Evolutionary conservation across 371 early-diverging fungal species (phyloP).

Genomic region (Rhizopus delemar): DNA sequence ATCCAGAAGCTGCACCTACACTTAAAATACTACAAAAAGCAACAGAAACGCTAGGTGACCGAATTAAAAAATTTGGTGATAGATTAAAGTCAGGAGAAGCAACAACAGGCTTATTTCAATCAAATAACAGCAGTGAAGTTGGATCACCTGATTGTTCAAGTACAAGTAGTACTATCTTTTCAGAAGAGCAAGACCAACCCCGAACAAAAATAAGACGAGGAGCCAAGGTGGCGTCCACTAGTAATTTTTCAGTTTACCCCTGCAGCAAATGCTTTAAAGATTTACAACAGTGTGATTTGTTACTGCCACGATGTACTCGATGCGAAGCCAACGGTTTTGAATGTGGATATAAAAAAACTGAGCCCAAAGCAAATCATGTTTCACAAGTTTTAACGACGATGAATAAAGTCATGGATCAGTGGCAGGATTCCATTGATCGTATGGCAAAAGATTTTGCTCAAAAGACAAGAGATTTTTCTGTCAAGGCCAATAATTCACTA

Average conservation of each 20-base stretch:
- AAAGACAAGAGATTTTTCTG: constrained; percentile 26
- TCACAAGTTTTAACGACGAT: constrained; percentile 38
- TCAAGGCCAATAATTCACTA: constrained; percentile 11
- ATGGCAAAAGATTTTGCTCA: constrained; percentile 33
- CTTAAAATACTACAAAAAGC: constrained; percentile 34
- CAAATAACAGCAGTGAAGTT: not conserved
- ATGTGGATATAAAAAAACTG: constrained; percentile 35
- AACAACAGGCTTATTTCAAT: not conserved
- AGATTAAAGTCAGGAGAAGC: constrained; percentile 22
- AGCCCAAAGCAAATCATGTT: constrained; percentile 47
- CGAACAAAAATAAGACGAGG: constrained; percentile 8
- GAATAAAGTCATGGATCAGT: constrained; percentile 47
- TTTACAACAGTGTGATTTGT: constrained; percentile 44
- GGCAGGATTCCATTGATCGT: constrained; percentile 35
- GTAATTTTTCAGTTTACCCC: constrained; percentile 39
- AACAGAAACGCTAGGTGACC: constrained; percentile 31
- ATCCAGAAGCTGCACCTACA: constrained; percentile 45
- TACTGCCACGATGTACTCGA: constrained; percentile 38
- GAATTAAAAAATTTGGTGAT: constrained; percentile 34
- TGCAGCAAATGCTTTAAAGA: constrained; percentile 47
- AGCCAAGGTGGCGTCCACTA: constrained; percentile 22
- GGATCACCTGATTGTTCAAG: constrained; percentile 4
- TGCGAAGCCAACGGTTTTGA: constrained; percentile 32
- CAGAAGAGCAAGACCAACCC: constrained; percentile 7
- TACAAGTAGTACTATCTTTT: constrained; percentile 5